Base-by-base conservation (phyloP, 345 rosid genomes). In the Gossypium thurberi region DNA sequence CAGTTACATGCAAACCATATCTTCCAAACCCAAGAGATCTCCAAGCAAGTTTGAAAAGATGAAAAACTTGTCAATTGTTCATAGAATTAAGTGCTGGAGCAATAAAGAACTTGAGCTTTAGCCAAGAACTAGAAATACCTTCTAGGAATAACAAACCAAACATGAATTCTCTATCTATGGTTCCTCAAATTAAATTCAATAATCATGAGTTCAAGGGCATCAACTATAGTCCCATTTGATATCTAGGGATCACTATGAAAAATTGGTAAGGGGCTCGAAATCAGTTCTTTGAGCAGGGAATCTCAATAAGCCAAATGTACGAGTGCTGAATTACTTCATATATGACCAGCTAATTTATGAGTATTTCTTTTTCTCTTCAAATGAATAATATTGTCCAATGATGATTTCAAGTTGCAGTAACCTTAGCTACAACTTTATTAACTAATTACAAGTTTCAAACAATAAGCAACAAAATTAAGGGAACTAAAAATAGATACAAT, bases 101-200 rank as follows among this genome's bases (percentile, higher is more conserved):
- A 66, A 44, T 28, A 21, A 66, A 66, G 40, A 18, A 46, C 20
- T 66, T 13, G 13, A 46, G 52, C 21, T 14, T 64, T 37, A 66
- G 13, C 33, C 55, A 21, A 65, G 70, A 46, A 66, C 55, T 66
- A 66, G 21, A 66, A 66, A 46, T 37, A 46, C 70, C 56, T 21
- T 23, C 6, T 12, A 2, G 1, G 11, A 66, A 66, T 1, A 26
- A 47, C 26, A 44, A 21, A 9, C 55, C n/a, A 21, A 46, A 66
- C 26, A 25, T 23, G 13, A 14, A 13, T 66, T 47, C 37, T 48
- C 23, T 63, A 10, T 66, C 70, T 47, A 66, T 23, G 11, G 56
- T 23, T 48, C 13, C 28, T 8, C 70, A 66, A 66, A 9, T 14
- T 47, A 12, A 62, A 40, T 26, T 25, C 64, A 59, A 13, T 59